Evolutionary conservation across 148 eudicot genomes (phyloP).

Genomic region (Nepenthes gracilis): DNA sequence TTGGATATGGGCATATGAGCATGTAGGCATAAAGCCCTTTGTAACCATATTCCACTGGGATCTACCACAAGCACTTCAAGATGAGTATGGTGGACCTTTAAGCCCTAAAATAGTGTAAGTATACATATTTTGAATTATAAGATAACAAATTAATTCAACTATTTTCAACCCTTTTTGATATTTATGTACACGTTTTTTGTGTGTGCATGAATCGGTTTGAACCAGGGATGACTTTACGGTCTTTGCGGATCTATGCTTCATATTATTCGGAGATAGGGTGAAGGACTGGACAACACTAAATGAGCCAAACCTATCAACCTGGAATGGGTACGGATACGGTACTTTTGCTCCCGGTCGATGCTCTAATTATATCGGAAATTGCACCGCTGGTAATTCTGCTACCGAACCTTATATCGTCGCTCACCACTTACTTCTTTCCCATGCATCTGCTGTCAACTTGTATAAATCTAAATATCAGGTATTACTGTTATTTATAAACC

Average conservation of each 20-base stretch:
- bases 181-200: too few species aligned
- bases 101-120: not conserved
- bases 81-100: not conserved
- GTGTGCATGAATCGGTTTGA: too few species aligned
- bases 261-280: not conserved
- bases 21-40: not conserved
- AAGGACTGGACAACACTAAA: constrained; percentile 8
- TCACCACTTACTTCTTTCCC: constrained; percentile 16
- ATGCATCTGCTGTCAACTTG: constrained; percentile 15
- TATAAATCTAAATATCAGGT: constrained; percentile 18
- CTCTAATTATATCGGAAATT: too few species aligned
- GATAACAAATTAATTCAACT: not conserved
- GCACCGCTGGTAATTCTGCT: constrained; percentile 11
- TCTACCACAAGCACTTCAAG: not conserved
- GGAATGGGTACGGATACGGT: not conserved
- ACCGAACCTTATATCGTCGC: constrained; percentile 18
- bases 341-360: too few species aligned
- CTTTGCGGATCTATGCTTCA: constrained; percentile 7
- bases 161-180: not conserved
- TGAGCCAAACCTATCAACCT: not conserved
- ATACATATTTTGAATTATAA: not conserved
- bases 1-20: not conserved
- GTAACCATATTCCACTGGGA: not conserved
- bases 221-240: constrained; percentile 3
- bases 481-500: not conserved